phyloP scores from a whole-genome alignment of 768 basidiomycete genomes.

The Trametopsis cervina region DNA sequence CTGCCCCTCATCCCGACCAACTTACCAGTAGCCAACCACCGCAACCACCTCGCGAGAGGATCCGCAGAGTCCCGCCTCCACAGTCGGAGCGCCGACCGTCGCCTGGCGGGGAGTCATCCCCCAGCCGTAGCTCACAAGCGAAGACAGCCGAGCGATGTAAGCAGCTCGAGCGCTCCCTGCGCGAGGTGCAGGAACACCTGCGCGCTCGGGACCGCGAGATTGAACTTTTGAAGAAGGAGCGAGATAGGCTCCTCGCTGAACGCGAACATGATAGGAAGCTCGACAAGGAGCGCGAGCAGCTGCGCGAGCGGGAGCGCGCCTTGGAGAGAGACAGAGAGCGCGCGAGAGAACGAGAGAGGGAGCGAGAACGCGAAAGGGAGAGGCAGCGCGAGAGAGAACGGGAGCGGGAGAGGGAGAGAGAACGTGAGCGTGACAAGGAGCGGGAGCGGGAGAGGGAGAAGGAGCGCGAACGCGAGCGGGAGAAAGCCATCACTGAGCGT shows the following conservation, averaged over 20 bases:
- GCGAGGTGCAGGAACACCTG: slow-evolving; percentile 56
- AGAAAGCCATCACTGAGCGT: slow-evolving; percentile 5
- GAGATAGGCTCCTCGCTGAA: slow-evolving; percentile 25
- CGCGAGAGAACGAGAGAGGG: slow-evolving; percentile 12
- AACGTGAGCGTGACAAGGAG: slow-evolving; percentile 8
- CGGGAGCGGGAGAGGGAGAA: slow-evolving; percentile 12
- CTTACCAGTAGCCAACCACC: background rate
- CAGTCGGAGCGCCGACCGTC: slow-evolving; percentile 25
- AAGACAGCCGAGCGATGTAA: slow-evolving; percentile 58
- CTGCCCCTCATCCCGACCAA: too few relatives aligned
- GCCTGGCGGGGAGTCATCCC: slow-evolving; percentile 44
- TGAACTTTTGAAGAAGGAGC: slow-evolving; percentile 40
- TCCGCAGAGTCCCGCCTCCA: background rate
- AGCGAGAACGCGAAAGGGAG: slow-evolving; percentile 11
- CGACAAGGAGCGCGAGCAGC: slow-evolving; percentile 13
- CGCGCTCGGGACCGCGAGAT: slow-evolving; percentile 53
- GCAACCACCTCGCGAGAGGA: background rate
- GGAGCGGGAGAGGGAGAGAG: slow-evolving; percentile 14
- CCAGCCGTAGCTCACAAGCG: slow-evolving; percentile 33
- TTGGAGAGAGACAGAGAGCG: slow-evolving; percentile 6
- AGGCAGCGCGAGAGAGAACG: slow-evolving; percentile 7
- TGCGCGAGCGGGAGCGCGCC: slow-evolving; percentile 2
- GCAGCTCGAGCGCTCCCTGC: slow-evolving; percentile 54
- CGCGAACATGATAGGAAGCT: slow-evolving; percentile 20
- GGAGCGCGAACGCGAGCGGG: slow-evolving; percentile 11